phyloP scores from a whole-genome alignment of 1,284 basidiomycete species.

The Fomitopsis pinicola region DNA sequence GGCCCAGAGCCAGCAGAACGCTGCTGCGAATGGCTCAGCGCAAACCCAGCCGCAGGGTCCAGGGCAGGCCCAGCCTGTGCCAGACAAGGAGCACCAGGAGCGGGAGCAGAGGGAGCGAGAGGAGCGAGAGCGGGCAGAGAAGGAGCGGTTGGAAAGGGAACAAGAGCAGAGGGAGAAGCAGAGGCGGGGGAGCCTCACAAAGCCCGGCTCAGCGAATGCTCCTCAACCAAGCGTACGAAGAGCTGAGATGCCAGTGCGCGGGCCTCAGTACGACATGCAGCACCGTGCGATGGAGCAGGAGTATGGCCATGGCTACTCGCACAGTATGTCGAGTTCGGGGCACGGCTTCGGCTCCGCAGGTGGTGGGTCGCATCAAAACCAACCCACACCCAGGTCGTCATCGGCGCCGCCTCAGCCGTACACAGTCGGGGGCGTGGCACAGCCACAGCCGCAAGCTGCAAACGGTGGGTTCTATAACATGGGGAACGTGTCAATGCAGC shows the following conservation, averaged over 20 bases:
- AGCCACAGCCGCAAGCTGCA: constrained; percentile 31
- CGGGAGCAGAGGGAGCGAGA: constrained; percentile 41
- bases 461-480: constrained; percentile 31
- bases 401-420: constrained; percentile 17
- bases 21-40: constrained; percentile 19
- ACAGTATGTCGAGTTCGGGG: constrained; percentile 8
- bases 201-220: constrained; percentile 54
- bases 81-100: constrained; percentile 43
- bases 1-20: constrained; percentile 36
- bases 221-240: constrained; percentile 49
- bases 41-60: constrained; percentile 5
- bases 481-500: constrained; percentile 23
- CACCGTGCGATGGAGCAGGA: constrained; percentile 90
- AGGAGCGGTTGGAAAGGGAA: constrained; percentile 41
- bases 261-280: constrained; percentile 91
- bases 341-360: constrained; percentile 12
- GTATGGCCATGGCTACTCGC: constrained; percentile 34
- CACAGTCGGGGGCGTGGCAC: constrained; percentile 24
- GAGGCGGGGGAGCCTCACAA: constrained; percentile 36
- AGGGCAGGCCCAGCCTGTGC: constrained; percentile 2
- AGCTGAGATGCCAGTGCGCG: constrained; percentile 83
- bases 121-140: constrained; percentile 38
- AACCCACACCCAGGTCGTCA: constrained; percentile 7
- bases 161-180: constrained; percentile 45
- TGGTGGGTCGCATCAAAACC: constrained; percentile 3